Evolutionary conservation across 2,329 filamentous ascomycete genomes (phyloP).

Genomic region (Pezicula carpinea): DNA sequence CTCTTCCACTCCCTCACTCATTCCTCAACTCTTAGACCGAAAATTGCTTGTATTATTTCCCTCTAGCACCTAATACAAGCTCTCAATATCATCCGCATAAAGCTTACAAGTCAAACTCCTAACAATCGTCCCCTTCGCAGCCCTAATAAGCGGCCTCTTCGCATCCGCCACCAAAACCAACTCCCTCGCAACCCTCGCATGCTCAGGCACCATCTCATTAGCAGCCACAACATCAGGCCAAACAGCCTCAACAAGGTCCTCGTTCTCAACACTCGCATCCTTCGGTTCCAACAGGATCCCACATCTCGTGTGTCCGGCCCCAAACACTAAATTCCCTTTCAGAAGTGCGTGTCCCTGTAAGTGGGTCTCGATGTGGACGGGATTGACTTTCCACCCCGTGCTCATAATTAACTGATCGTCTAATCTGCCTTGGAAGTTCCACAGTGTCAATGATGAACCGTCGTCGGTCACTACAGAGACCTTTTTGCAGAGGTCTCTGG

Average conservation of each 20-base stretch:
- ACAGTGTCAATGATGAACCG: too few relatives aligned
- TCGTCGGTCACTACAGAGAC: not conserved
- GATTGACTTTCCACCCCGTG: slow-evolving; percentile 1
- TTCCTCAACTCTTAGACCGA: too few relatives aligned
- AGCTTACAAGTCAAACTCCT: slow-evolving; percentile 3
- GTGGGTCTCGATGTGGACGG: not conserved
- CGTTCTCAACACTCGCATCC: not conserved
- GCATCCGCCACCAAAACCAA: slow-evolving; percentile 10
- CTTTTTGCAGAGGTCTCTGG: slow-evolving; percentile 31
- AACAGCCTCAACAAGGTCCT: slow-evolving; percentile 8
- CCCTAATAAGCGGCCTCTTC: slow-evolving; percentile 12
- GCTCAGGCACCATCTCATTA: slow-evolving; percentile 12
- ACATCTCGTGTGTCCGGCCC: slow-evolving; percentile 6
- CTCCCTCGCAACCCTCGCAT: slow-evolving; percentile 11
- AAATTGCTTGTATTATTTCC: too few relatives aligned
- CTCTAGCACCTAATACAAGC: too few relatives aligned
- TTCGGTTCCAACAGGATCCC: slow-evolving; percentile 15
- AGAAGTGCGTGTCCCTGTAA: not conserved
- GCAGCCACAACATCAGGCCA: slow-evolving; percentile 14
- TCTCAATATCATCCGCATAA: slow-evolving; percentile 11
- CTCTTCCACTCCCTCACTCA: too few relatives aligned
- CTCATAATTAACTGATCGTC: slow-evolving; percentile 3
- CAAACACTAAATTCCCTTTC: not conserved
- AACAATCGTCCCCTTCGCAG: slow-evolving; percentile 13
- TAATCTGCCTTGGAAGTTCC: slow-evolving; percentile 20